Evolutionary conservation across 1,139 yeast genomes (phyloP), one percentile per base, ranked within the genome.

Genomic region (Scheffersomyces insectosa): DNA sequence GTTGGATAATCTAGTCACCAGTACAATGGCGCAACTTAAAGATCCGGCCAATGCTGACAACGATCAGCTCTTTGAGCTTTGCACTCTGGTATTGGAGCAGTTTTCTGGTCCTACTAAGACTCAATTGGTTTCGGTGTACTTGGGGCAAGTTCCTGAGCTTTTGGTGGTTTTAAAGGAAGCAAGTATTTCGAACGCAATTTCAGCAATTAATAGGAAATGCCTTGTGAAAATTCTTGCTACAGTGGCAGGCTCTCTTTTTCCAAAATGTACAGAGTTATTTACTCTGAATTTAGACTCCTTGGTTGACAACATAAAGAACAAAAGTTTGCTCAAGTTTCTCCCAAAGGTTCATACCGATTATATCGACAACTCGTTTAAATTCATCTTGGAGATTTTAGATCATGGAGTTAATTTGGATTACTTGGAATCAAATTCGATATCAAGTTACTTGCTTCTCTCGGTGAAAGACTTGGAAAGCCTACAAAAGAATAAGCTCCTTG

Each of bases 321-420:
- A 31, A 12, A 15, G n/a, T 8, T 20, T 31, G n/a, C 3, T 31
- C 23, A 31, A 31, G 34, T 31, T 31, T 31, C 34, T 31, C 20
- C 34, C 34, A 31, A 14, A 10, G 10, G n/a, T n/a, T 13, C 25
- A 20, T 20, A 20, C 15, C 5, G 34, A 20, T 10, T 31, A 31
- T 31, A 15, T 31, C 34, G n/a, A 10, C 23, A 31, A 31, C 20
- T 31, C 34, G 10, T 20, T 14, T 3, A 20, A 54, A 33, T 55
- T 60, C 32, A 37, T 67, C 9, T 50, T 67, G 14, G 63, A 62
- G 40, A 30, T 56, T 4, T 44, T 66, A 36, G 72, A 70, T 42
- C 70, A 67, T 20, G 62, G 63, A 2, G 39, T 37, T 6, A 15
- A 42, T 25, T 20, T 46, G 7, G 40, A 47, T 42, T 39, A 50